Evolutionary conservation across 2,329 filamentous ascomycete genomes (phyloP), one percentile per base, ranked within the genome.

Genomic region (Neurospora sp.): DNA sequence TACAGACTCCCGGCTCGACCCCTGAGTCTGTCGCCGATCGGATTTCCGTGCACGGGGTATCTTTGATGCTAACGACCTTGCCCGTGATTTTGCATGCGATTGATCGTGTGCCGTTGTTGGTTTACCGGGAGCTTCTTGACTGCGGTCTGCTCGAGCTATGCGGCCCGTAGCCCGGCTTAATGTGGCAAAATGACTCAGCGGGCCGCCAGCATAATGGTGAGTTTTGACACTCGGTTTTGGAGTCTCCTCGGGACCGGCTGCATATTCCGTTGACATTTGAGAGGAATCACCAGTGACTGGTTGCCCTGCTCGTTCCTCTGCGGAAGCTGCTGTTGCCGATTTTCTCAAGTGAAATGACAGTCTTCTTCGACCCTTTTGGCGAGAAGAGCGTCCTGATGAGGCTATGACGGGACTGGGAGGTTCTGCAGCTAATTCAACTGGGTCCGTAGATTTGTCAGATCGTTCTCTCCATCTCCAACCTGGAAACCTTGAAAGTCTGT

Each of bases 401-500:
- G 52, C 12, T 62, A 15, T 28, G 52, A 33, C 17, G 23, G 12
- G 23, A 62, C 52, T 62, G 23, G 28, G 52, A 62, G 23, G 52
- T 62, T 62, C 28, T 62, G 12, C 52, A 62, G 15, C 28, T 62
- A 28, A 36, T 33, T 62, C 52, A 62, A 38, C 69, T 8, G 57
- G 36, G 11, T 70, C 67, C 5, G 62, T 67, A 2, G 72, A 70
- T 15, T 39, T 68, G 11, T 46, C 36, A 15, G 68, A 66, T 6
- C 38, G 69, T n/a, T 71, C 70, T 39, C 52, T 70, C 17, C 68
- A 68, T 57, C 46, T 71, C 71, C 72, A 73, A 11, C 67, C 71
- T 19, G 70, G 38, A n/a, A 72, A 36, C n/a, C 68, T 71, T 17
- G 71, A 70, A 8, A 70, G 69, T 23, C 70, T 71, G 15, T 69